Base-by-base conservation (phyloP, 768 basidiomycete species). In the Lentinus brumalis region DNA sequence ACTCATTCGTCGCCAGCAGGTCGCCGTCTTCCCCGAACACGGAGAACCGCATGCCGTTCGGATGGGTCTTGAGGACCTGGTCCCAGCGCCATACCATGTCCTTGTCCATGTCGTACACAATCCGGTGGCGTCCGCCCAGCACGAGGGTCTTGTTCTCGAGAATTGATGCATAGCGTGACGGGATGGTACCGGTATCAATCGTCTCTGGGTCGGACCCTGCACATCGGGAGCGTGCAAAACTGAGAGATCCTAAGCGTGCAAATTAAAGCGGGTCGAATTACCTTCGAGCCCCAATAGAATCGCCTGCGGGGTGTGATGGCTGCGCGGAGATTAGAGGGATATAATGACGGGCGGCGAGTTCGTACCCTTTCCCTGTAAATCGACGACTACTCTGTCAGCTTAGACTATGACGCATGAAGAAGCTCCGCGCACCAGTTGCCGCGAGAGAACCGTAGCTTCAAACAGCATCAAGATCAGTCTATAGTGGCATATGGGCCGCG, bases 31-130 rank as follows among this genome's bases (percentile, higher is more conserved):
- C 79, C 55, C 81, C 86, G 65, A 94, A 98, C 38, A 85, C 90
- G 39, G 88, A 88, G 73, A 98, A 98, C 9, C 94, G 83, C 86
- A 98, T 96, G 46, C 96, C 96, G 70, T 96, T 96, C 0, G 93
- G 89, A 70, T 93, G 91, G 0, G 91, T 92, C 73, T 88, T 89
- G 30, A 95, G 82, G n/a, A 94, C 89, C 53, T 90, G 86, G 67
- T 94, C 91, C 86, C 87, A 93, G 31, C 89, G 80, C 94, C 94
- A 96, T 26, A 94, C 77, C 92, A 98, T 93, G 71, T 98, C 96
- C 30, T 84, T 81, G 62, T 94, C 86, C 83, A 92, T 89, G 72
- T 95, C 90, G 68, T 92, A 98, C 50, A 82, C 75, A 62, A 98
- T 91, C n/a, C 80, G 77, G 59, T 90, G 89, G 51, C 80, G 78